Conservation (phyloP, 345 rosid species). For the Salix koriyanagi region DNA sequence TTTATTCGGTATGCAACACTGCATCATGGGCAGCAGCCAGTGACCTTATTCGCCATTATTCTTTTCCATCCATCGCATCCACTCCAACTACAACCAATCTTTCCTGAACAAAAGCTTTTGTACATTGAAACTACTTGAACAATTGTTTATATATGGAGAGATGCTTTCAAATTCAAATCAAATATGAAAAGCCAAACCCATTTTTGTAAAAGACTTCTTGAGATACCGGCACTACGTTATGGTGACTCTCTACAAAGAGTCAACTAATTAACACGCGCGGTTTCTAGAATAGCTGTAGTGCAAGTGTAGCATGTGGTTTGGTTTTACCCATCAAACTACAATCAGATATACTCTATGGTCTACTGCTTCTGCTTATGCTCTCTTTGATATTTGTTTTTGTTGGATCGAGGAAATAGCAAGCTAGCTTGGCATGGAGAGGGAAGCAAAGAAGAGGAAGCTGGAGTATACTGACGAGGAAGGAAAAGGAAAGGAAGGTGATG, state of each 20-base stretch:
- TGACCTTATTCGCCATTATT: background rate
- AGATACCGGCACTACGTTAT: background rate
- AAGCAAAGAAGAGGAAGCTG: conserved; percentile 40
- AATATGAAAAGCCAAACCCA: background rate
- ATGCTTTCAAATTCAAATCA: background rate
- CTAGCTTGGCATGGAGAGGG: conserved; percentile 31
- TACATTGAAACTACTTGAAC: background rate
- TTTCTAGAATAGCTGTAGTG: background rate
- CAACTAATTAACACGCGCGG: background rate
- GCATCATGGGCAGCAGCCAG: background rate
- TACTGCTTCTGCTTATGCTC: background rate
- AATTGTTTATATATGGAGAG: too few species aligned
- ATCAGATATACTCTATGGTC: background rate
- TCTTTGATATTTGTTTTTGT: background rate
- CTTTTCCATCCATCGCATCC: background rate
- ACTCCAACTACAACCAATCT: background rate
- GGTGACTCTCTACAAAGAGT: background rate
- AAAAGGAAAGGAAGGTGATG: background rate
- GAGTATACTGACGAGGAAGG: conserved; percentile 1
- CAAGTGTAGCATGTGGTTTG: background rate
- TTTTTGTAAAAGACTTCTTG: background rate
- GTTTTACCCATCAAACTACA: background rate
- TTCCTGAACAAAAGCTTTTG: background rate
- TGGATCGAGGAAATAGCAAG: background rate
- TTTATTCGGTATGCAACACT: background rate